Base-by-base conservation (phyloP, 73 alveolate species). In the Tetrahymena thermophila region DNA sequence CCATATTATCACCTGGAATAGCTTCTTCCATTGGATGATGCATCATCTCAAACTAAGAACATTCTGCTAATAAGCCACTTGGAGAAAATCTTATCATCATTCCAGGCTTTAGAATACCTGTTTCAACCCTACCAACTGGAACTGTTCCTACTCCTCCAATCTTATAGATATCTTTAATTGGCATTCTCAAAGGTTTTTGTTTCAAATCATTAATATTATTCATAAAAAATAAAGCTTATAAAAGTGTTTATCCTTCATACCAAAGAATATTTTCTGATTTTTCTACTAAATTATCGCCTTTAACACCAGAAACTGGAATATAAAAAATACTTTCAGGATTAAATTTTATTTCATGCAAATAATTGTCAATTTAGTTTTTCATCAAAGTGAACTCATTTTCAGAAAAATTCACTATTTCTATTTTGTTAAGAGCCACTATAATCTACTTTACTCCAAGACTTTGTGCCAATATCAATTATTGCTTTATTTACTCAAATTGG, bases 91-190 rank as follows among this genome's bases (percentile, higher is more conserved):
- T 94, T 34, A 97, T 96, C 28, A 95, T 85, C 97, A 94, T 97
- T 31, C 98, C 98, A 71, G 97, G 96, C 89, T 97, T 97, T 83
- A 97, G 95, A 55, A 93, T 34, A 43, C 99, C 99, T 89, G 98
- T 96, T 85, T 97, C 98, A 31, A 97, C 98, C 96, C 98, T 97
- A 35, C 99, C 99, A 35, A 96, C 96, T 34, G 98, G 97, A 28
- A 97, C 99, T 40, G 97, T 95, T 34, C 99, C 99, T 93, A 96
- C 95, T 84, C 99, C 98, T 44, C 97, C 97, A 84, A 97, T 97
- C 95, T 97, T 97, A 95, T 96, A 97, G n/a, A 97, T 98, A 31
- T 97, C 99, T 94, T 96, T 97, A 85, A 97, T 95, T n/a, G 98
- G 97, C 71, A 97, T 96, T 94, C 99, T 96, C 71, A 97, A 95